A percentile compares a stretch with the other conserved stretches of the same genome.
phyloP scores from a whole-genome alignment of 768 basidiomycete species.

The Clitopilus hobsonii region DNA sequence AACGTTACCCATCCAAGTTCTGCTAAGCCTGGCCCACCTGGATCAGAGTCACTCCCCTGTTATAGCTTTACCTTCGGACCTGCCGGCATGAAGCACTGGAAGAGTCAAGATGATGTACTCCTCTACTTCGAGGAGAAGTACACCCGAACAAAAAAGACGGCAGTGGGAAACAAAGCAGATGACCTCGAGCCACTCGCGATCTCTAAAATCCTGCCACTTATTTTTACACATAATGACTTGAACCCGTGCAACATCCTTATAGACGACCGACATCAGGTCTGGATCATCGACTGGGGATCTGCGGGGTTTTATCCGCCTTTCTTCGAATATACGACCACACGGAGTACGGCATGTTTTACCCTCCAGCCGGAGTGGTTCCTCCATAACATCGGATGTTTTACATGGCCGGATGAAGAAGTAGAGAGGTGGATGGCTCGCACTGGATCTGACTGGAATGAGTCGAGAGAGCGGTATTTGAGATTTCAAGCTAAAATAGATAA shows the following conservation, averaged over 20 bases:
- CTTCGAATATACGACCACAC: background rate
- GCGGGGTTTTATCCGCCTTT: background rate
- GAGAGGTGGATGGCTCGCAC: background rate
- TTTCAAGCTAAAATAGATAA: no score
- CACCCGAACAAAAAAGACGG: background rate
- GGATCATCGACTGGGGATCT: background rate
- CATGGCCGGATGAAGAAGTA: background rate
- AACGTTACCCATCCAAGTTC: background rate
- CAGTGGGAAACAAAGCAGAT: background rate
- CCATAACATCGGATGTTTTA: background rate
- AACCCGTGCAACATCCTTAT: background rate
- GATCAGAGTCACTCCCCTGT: background rate
- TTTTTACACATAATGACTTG: background rate
- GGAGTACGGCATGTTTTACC: background rate
- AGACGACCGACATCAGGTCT: background rate
- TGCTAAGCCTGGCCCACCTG: background rate
- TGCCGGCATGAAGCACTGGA: background rate
- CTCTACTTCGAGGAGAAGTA: background rate
- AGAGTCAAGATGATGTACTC: background rate
- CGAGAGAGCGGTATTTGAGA: no score
- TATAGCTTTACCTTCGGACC: background rate
- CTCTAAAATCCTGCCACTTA: background rate
- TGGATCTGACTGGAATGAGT: no score
- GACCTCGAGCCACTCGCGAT: background rate
- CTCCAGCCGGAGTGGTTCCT: background rate